phyloP scores from a whole-genome alignment of 257 asterid species.

The Nicotiana sylvestris region DNA sequence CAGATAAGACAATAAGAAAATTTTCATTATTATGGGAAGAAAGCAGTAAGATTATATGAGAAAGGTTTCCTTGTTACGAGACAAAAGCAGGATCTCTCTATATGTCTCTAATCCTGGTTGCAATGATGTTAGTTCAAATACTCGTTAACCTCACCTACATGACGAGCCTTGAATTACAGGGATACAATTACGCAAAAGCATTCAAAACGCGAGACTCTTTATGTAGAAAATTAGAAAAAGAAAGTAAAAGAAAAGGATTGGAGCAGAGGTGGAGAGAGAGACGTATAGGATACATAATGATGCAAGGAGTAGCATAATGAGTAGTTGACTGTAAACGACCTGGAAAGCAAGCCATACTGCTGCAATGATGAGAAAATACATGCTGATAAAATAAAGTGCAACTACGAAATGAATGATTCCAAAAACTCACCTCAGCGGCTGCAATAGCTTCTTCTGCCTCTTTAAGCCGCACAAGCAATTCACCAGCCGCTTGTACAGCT shows the following conservation, averaged over 20 bases:
- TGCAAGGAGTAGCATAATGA: background rate
- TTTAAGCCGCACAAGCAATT: constrained; percentile 88
- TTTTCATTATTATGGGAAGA: background rate
- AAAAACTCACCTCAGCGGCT: constrained; percentile 71
- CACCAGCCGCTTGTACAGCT: constrained; percentile 99
- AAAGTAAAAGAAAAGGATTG: background rate
- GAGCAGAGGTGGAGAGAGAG: background rate
- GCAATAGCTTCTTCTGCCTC: constrained; percentile 84
- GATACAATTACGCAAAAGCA: background rate
- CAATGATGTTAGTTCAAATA: background rate
- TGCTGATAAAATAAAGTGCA: constrained; percentile 9
- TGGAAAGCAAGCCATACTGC: background rate
- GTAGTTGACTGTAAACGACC: background rate
- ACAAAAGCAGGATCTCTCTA: background rate
- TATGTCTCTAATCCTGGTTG: background rate
- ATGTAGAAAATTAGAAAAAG: background rate
- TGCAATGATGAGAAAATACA: background rate
- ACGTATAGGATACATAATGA: background rate
- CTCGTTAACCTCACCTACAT: background rate
- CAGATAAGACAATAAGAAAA: background rate
- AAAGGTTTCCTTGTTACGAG: background rate
- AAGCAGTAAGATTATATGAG: background rate
- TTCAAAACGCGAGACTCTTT: background rate
- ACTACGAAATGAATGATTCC: constrained; percentile 8
- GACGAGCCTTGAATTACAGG: background rate